Evolutionary conservation across 148 eudicot species (phyloP).

Genomic region (Euryodendron excelsum): DNA sequence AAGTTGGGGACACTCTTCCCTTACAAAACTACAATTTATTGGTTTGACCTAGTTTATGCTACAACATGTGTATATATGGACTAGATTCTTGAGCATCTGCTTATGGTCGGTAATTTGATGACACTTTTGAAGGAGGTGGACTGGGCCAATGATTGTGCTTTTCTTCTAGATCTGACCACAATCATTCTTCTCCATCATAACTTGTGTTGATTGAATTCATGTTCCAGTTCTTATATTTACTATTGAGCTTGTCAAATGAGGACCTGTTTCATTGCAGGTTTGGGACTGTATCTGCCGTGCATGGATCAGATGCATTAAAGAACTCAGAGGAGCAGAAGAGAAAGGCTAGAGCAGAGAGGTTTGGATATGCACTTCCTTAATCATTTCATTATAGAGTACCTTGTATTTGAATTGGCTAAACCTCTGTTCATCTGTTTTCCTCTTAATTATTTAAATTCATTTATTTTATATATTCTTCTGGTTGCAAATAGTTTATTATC

Average conservation of each 20-base stretch:
- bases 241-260: not conserved
- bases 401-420: not conserved
- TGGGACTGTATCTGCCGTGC: constrained; percentile 46
- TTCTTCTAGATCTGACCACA: not conserved
- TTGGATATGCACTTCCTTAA: not conserved
- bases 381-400: not conserved
- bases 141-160: not conserved
- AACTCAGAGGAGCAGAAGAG: constrained; percentile 73
- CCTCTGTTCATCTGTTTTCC: not conserved
- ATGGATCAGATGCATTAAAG: constrained; percentile 51
- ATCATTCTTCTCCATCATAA: not conserved
- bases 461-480: not conserved
- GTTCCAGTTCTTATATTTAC: not conserved
- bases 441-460: not conserved
- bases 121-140: not conserved
- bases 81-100: not conserved
- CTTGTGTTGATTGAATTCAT: not conserved
- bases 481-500: not conserved
- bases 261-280: constrained; percentile 44
- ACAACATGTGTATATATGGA: not conserved
- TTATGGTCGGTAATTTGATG: not conserved
- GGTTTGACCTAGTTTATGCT: not conserved
- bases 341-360: constrained; percentile 99
- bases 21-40: not conserved
- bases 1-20: not conserved